phyloP scores from a whole-genome alignment of 768 basidiomycete genomes.

The Suillus occidentalis region DNA sequence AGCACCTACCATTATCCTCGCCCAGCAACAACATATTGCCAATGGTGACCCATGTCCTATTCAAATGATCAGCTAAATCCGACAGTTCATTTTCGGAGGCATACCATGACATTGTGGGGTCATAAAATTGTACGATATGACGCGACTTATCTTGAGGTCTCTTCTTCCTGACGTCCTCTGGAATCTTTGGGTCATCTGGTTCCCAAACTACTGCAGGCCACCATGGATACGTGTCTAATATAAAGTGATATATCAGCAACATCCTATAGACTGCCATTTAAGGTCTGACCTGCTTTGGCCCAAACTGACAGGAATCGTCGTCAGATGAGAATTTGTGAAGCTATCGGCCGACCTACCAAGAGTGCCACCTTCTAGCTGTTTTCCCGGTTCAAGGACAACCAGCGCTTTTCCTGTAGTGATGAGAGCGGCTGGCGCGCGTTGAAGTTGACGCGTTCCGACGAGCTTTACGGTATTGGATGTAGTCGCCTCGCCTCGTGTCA shows the following conservation, averaged over 20 bases:
- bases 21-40: conserved; percentile 65
- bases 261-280: neutral
- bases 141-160: conserved; percentile 38
- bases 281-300: conserved; percentile 69
- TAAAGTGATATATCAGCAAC: conserved; percentile 14
- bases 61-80: conserved; percentile 5
- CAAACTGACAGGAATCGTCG: conserved; percentile 54
- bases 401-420: conserved; percentile 28
- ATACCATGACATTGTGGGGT: conserved; percentile 64
- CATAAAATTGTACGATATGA: conserved; percentile 80
- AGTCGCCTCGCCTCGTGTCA: conserved; percentile 7
- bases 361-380: conserved; percentile 53
- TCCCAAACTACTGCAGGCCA: conserved; percentile 84
- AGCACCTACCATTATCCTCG: conserved; percentile 62
- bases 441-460: conserved; percentile 6
- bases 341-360: conserved; percentile 48
- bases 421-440: conserved; percentile 14
- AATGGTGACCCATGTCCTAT: conserved; percentile 62
- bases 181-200: conserved; percentile 58
- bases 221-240: conserved; percentile 76
- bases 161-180: conserved; percentile 35
- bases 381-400: conserved; percentile 35
- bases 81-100: conserved; percentile 14
- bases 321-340: neutral
- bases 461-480: conserved; percentile 7